Conservation (phyloP, 164 flowering plant genomes). For the Vitis vinifera region ASM3070453v1 NC_081810.1:4178001-4178500, state of each 20-base stretch:
- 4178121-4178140: neutral
- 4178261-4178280: conserved; percentile 81
- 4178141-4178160: conserved; percentile 65
- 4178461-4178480: neutral
- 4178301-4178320: conserved; percentile 98
- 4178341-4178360: conserved; percentile 81
- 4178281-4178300: conserved; percentile 66
- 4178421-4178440: neutral
- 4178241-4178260: conserved; percentile 59
- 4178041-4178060: too few species aligned
- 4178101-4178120: too few species aligned
- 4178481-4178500: conserved; percentile 38
- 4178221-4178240: conserved; percentile 79
- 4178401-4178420: neutral
- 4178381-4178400: conserved; percentile 67
- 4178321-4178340: conserved; percentile 95
- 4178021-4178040: neutral
- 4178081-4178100: neutral
- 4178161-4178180: conserved; percentile 77
- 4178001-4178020: neutral
- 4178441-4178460: neutral
- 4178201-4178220: conserved; percentile 79
- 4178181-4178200: conserved; percentile 88
- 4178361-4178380: conserved; percentile 55
- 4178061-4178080: neutral